A percentile compares a stretch with the other conserved stretches of the same genome.
Conservation (phyloP, 2,329 filamentous ascomycete genomes). For the Penicillium vulpinum region DNA sequence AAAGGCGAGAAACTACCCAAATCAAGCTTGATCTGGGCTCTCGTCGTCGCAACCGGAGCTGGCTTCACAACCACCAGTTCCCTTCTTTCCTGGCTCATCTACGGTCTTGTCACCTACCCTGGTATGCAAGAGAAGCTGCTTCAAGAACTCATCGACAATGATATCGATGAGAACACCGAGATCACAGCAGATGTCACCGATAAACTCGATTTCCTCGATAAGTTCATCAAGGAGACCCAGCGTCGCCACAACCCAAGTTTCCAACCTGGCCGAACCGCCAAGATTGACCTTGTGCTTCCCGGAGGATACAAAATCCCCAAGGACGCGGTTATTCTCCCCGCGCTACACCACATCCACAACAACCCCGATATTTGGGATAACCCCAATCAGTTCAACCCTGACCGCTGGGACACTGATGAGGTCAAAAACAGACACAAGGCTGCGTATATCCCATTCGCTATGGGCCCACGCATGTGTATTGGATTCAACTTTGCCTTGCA, state of each 20-base stretch:
- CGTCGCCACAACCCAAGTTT: slow-evolving; percentile 62
- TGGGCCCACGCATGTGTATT: slow-evolving; percentile 60
- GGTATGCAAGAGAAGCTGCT: slow-evolving; percentile 59
- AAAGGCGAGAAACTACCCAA: slow-evolving; percentile 57
- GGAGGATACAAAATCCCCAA: slow-evolving; percentile 60
- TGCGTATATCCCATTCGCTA: slow-evolving; percentile 60
- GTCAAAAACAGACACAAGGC: slow-evolving; percentile 55
- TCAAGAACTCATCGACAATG: slow-evolving; percentile 58
- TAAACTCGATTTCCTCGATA: slow-evolving; percentile 47
- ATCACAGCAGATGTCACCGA: slow-evolving; percentile 52
- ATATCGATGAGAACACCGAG: slow-evolving; percentile 45
- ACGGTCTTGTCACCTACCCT: slow-evolving; percentile 54
- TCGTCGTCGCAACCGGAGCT: slow-evolving; percentile 57
- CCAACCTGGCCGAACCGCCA: slow-evolving; percentile 60
- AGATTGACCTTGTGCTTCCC: slow-evolving; percentile 58
- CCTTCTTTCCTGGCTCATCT: slow-evolving; percentile 60
- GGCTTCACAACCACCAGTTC: slow-evolving; percentile 63
- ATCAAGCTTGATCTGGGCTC: slow-evolving; percentile 40
- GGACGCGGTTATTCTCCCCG: slow-evolving; percentile 56
- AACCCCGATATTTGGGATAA: slow-evolving; percentile 61
- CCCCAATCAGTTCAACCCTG: slow-evolving; percentile 59
- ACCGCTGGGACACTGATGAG: slow-evolving; percentile 56
- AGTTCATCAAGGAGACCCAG: slow-evolving; percentile 61
- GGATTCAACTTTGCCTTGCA: slow-evolving; percentile 65
- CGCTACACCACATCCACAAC: slow-evolving; percentile 49